Base-by-base conservation (phyloP, 2,329 filamentous ascomycete species). In the Scedosporium boydii region DNA sequence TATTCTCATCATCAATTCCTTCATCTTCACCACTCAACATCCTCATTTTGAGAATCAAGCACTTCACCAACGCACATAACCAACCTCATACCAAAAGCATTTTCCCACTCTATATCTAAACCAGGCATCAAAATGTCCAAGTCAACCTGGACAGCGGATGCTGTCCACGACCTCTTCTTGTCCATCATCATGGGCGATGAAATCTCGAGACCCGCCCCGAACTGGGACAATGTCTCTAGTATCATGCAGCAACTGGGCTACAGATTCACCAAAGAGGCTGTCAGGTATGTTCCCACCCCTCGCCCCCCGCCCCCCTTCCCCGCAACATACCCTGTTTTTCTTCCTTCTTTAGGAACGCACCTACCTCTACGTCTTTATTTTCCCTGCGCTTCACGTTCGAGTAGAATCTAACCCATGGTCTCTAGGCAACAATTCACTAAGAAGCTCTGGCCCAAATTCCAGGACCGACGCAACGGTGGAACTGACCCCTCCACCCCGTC, bases 151-250 rank as follows among this genome's bases (percentile, higher is more conserved):
- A 51, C 6, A 7, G n/a, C 44, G 2, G 63, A 60, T 9, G 44
- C 51, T 6, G 61, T 21, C 12, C 60, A 29, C 4, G 59, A 62
- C 34, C 51, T 64, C 58, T 44, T 62, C 7, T 16, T 41, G 7
- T 46, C 73, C 29, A 63, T 81, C 26, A 68, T 77, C n/a, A 70
- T 73, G 27, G 69, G 74, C 6, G 65, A 76, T 4, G n/a, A 27
- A 3, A 42, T 55, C 14, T 46, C n/a, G 61, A 74, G 71, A 44
- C 72, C 76, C n/a, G n/a, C n/a, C n/a, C n/a, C n/a, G n/a, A n/a
- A n/a, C n/a, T n/a, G n/a, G n/a, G n/a, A n/a, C n/a, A n/a, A n/a
- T n/a, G n/a, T n/a, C n/a, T n/a, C n/a, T n/a, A n/a, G n/a, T n/a
- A n/a, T n/a, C n/a, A n/a, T n/a, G n/a, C n/a, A n/a, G n/a, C n/a